Base-by-base conservation (phyloP, 306 rosid species). In the Quercus mongolica region DNA sequence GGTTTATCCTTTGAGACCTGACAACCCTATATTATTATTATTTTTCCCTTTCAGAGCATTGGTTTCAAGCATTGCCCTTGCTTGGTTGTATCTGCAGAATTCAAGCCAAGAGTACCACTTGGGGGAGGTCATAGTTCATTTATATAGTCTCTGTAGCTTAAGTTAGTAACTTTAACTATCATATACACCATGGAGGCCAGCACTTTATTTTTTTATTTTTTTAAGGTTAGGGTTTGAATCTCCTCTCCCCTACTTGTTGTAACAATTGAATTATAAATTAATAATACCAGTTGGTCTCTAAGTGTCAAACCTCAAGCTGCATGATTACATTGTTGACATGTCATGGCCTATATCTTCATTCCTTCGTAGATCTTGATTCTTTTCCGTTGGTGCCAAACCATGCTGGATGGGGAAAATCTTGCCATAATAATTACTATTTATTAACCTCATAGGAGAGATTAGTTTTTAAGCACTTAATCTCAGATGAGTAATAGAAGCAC, bases 71-170 rank as follows among this genome's bases (percentile, higher is more conserved):
- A 88, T 74, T 95, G 97, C 75, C 90, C 96, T 14, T 78, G 80
- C 87, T 78, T 95, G 85, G 78, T 51, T 57, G 89, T 82, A 73
- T 79, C 90, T 54, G 87, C 89, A 23, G 89, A 83, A 82, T 92
- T 89, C 85, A 90, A 83, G 90, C 97, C 97, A 71, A 89, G 91
- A 84, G 85, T 90, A 55, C 99, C 96, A 38, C 90, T 92, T 1
- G 92, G 96, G 12, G 97, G 99, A 90, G 99, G 97, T 62, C 90
- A 90, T 73, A 90, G 82, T 73, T 88, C 91, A 20, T 95, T 91
- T 88, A 44, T 83, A 58, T 91, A 86, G 86, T 54, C 26, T 4
- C 49, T 31, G 4, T n/a, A 4, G 58, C 63, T 55, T 19, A 51
- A 12, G 46, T 35, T 46, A 64, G 72, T 49, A 12, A 26, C 76